Evolutionary conservation across 352 stramenopile species (phyloP).

Genomic region (Paralagenidium karlingii): DNA sequence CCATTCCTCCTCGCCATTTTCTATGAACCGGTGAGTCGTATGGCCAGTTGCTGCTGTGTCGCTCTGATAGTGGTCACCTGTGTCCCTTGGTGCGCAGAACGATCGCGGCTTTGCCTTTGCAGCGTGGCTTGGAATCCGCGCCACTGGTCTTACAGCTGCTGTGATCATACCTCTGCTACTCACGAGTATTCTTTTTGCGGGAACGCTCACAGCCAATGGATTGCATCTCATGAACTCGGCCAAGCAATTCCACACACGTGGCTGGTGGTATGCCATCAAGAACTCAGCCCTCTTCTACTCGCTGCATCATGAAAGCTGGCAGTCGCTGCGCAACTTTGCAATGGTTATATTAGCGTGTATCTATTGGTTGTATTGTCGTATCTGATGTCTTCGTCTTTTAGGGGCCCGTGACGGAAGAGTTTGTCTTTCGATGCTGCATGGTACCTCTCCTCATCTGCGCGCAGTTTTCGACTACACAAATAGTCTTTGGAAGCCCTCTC

Average conservation of each 20-base stretch:
- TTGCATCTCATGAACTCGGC: slow-evolving; percentile 67
- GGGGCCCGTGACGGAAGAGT: slow-evolving; percentile 90
- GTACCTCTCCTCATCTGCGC: slow-evolving; percentile 81
- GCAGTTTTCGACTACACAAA: slow-evolving; percentile 64
- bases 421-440: slow-evolving; percentile 93
- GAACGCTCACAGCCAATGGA: slow-evolving; percentile 56
- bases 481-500: slow-evolving; percentile 79
- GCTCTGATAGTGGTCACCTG: neutral
- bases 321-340: slow-evolving; percentile 72
- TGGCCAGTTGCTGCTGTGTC: neutral
- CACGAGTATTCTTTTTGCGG: slow-evolving; percentile 67
- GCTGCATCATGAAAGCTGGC: slow-evolving; percentile 52
- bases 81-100: slow-evolving; percentile 20
- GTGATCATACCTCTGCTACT: slow-evolving; percentile 45
- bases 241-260: slow-evolving; percentile 58
- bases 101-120: slow-evolving; percentile 70
- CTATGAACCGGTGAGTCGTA: slow-evolving; percentile 27
- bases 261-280: slow-evolving; percentile 68
- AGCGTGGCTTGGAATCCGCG: slow-evolving; percentile 71
- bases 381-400: slow-evolving; percentile 12
- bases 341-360: slow-evolving; percentile 19
- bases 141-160: slow-evolving; percentile 36
- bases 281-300: slow-evolving; percentile 74
- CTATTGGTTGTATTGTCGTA: neutral
- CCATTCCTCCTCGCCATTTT: slow-evolving; percentile 73